Conservation (phyloP, 179 eudicot genomes). For the Camellia oleifera region DNA sequence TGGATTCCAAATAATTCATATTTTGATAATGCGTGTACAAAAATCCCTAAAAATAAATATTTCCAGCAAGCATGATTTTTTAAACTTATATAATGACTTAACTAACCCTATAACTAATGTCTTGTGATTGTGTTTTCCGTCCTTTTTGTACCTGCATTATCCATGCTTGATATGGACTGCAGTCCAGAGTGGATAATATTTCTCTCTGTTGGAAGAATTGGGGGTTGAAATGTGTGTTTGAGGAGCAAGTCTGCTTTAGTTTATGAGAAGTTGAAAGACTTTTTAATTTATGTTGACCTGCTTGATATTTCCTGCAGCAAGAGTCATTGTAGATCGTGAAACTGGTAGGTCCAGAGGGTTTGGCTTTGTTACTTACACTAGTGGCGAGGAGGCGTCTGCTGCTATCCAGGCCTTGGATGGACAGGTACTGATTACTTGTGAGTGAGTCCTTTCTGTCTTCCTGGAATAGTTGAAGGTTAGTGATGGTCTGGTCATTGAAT, state of each 20-base stretch:
- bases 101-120: neutral
- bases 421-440: conserved; percentile 38
- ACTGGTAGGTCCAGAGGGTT: conserved; percentile 81
- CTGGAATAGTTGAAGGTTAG: neutral
- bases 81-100: neutral
- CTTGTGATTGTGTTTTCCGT: neutral
- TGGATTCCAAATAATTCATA: neutral
- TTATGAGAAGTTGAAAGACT: neutral
- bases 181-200: neutral
- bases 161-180: neutral
- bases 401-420: conserved; percentile 80
- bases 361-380: conserved; percentile 71
- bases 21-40: neutral
- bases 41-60: neutral
- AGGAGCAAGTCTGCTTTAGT: neutral
- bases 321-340: conserved; percentile 72
- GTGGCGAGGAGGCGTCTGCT: conserved; percentile 67
- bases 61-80: too few species aligned
- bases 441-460: neutral
- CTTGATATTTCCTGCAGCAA: conserved; percentile 50
- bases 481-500: neutral
- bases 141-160: neutral
- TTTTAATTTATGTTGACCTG: neutral
- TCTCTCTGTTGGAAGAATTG: neutral
- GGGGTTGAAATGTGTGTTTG: neutral